A percentile compares a stretch with the other conserved stretches of the same genome.
Evolutionary conservation across 495 filamentous ascomycete genomes (phyloP).

Genomic region (Aspergillus coremiiformis): DNA sequence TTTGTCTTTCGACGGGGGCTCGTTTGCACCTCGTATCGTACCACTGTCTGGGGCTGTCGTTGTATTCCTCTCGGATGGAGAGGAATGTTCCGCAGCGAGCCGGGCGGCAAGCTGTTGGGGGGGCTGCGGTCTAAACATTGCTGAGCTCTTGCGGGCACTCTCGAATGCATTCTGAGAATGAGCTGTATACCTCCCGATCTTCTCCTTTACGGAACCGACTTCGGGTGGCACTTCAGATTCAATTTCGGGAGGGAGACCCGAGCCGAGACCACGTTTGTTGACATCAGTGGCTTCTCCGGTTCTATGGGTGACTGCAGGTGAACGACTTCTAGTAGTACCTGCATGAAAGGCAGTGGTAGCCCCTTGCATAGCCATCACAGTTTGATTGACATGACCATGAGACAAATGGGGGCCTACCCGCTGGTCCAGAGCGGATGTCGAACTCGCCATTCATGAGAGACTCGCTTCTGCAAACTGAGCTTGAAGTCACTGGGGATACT

Average conservation of each 20-base stretch:
- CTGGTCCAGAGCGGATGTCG: constrained; percentile 24
- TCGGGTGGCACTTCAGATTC: constrained; percentile 28
- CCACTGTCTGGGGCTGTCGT: not conserved
- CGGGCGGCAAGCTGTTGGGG: constrained; percentile 33
- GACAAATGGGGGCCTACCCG: constrained; percentile 22
- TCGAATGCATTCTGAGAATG: constrained; percentile 11
- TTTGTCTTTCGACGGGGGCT: not conserved
- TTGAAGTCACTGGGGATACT: not conserved
- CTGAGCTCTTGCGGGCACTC: constrained; percentile 6
- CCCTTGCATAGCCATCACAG: constrained; percentile 27
- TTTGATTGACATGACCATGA: constrained; percentile 15
- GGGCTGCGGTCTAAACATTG: constrained; percentile 14
- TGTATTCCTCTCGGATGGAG: constrained; percentile 9
- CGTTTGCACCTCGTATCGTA: not conserved
- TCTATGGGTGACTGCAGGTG: constrained; percentile 13
- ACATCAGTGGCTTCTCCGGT: constrained; percentile 2
- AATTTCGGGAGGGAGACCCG: constrained; percentile 7
- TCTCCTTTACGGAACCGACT: constrained; percentile 37
- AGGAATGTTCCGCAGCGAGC: constrained; percentile 28
- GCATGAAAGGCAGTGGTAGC: constrained; percentile 33
- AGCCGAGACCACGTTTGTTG: constrained; percentile 14
- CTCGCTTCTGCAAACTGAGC: not conserved
- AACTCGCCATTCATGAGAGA: constrained; percentile 31
- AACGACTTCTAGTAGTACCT: constrained; percentile 12
- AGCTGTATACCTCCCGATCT: constrained; percentile 31